Conservation (phyloP, 768 basidiomycete species). For the Hirschioporus abietinus region DNA sequence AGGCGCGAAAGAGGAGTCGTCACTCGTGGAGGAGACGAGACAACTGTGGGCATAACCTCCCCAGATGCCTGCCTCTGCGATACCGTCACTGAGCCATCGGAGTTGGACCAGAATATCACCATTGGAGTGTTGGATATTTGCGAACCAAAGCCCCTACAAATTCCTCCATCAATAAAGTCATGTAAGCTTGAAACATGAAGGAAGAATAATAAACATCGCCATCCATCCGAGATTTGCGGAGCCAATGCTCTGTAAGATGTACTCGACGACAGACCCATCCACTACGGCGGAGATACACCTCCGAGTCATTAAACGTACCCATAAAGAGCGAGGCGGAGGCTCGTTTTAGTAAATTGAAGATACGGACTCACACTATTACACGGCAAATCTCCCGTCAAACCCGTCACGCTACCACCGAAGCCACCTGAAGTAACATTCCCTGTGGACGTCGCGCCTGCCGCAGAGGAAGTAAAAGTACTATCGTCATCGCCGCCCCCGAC, state of each 20-base stretch:
- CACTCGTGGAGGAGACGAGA: constrained; percentile 42
- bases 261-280: constrained; percentile 6
- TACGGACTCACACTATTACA: neutral
- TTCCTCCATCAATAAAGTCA: constrained; percentile 3
- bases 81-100: constrained; percentile 54
- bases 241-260: constrained; percentile 13
- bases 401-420: neutral
- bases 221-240: constrained; percentile 19
- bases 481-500: neutral
- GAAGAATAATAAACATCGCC: constrained; percentile 15
- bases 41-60: constrained; percentile 54
- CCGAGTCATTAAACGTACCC: constrained; percentile 6
- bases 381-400: neutral
- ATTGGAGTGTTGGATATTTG: constrained; percentile 54
- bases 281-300: constrained; percentile 15
- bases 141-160: constrained; percentile 50
- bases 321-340: neutral
- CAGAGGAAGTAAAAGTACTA: neutral
- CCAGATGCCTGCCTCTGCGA: constrained; percentile 54
- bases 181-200: neutral
- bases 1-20: constrained; percentile 36
- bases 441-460: neutral
- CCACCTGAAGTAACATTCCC: constrained; percentile 2
- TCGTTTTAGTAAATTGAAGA: constrained; percentile 1
- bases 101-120: constrained; percentile 72